Base-by-base conservation (phyloP, 768 basidiomycete genomes). In the Ramaria sp. region DNA sequence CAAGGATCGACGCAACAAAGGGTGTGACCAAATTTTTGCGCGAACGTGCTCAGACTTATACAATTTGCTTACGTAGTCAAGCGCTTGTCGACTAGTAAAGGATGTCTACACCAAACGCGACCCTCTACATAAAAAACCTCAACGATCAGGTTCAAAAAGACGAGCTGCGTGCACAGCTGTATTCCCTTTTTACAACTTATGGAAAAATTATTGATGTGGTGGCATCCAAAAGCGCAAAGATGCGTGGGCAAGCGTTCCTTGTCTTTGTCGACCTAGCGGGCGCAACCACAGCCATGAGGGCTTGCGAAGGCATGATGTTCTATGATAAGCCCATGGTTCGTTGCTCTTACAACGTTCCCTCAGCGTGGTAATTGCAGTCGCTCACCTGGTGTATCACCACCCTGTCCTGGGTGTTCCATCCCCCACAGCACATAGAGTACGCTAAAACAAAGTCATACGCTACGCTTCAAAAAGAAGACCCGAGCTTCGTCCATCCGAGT, bases 241-340 rank as follows among this genome's bases (percentile, higher is more conserved):
- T 88, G 83, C 79, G 85, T 59, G 94, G 93, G 20, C 93, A 96
- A 69, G 95, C 95, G 1, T 98, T 96, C 70, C 83, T 97, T 64
- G 92, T 95, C 62, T 98, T 96, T 70, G 78, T 81, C 49, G 95
- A 98, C 71, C 82, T 95, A 48, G 80, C 88, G 9, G 81, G 83
- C 52, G 90, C 92, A 56, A 97, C 95, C 5, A 81, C 90, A 52
- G 95, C 95, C 34, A 78, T 97, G 81, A 78, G 95, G 48, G 90
- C 86, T 44, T 86, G 93, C 65, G 87, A 91, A 63, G 95, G 95
- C 52, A 88, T 95, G 80, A 59, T 81, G 25, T 95, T 95, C 69
- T 96, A 95, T 65, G 87, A 91, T 64, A 93, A 91, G 64, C 87
- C 88, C 25, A 76, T 95, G 70, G 92, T 93, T 67, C 71, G 84